Evolutionary conservation across 257 asterid species (phyloP).

Genomic region (Leptodermis oblonga): DNA sequence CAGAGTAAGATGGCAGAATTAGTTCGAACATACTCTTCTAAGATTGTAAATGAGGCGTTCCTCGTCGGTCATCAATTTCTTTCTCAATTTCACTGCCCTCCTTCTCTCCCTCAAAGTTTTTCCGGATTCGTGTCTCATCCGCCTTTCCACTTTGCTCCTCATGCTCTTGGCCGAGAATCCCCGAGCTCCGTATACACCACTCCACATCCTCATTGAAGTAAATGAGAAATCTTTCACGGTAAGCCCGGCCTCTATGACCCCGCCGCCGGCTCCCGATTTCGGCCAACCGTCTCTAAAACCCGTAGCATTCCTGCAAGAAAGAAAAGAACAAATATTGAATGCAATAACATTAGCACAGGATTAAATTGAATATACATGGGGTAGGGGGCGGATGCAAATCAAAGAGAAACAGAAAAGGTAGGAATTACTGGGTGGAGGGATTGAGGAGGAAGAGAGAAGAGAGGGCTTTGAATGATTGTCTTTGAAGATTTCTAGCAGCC

Average conservation of each 20-base stretch:
- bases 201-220: conserved; percentile 28
- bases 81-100: conserved; percentile 63
- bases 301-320: conserved; percentile 22
- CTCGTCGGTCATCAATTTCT: conserved; percentile 87
- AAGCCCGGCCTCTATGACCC: conserved; percentile 14
- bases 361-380: background rate
- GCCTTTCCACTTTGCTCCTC: conserved; percentile 95
- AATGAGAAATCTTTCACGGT: conserved; percentile 12
- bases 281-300: conserved; percentile 12
- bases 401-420: background rate
- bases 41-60: conserved; percentile 79
- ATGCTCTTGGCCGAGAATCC: conserved; percentile 73
- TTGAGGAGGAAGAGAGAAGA: conserved; percentile 23
- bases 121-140: conserved; percentile 76
- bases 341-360: background rate
- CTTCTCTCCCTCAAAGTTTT: conserved; percentile 79
- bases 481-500: conserved; percentile 30
- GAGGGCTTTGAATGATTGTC: conserved; percentile 27
- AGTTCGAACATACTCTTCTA: conserved; percentile 50
- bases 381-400: background rate
- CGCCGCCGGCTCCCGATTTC: conserved; percentile 22
- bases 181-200: conserved; percentile 49
- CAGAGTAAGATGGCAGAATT: background rate
- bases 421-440: conserved; percentile 13
- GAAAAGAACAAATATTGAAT: background rate